Percentiles rank a stretch among this genome's conserved stretches.
Conservation (phyloP, 2,329 filamentous ascomycete genomes). For the Colletotrichum eremochloae region DNA sequence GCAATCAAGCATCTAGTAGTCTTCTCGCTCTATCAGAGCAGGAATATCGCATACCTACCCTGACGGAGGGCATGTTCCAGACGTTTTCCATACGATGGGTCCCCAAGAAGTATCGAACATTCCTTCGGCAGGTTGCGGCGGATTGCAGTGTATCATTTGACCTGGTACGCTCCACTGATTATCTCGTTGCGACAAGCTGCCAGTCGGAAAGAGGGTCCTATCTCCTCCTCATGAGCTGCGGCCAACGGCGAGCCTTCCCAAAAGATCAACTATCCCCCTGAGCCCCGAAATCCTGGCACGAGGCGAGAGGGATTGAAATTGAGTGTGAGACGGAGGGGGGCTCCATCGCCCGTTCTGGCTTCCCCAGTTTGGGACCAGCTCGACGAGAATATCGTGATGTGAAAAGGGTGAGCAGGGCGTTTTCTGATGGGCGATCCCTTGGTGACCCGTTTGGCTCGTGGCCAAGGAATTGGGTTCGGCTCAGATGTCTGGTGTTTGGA, state of each 20-base stretch:
- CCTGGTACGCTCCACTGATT: slow-evolving; percentile 34
- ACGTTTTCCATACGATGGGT: slow-evolving; percentile 36
- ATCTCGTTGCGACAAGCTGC: slow-evolving; percentile 32
- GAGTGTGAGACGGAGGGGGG: slow-evolving; percentile 9
- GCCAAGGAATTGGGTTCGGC: not conserved
- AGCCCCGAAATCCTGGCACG: slow-evolving; percentile 23
- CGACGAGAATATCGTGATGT: not conserved
- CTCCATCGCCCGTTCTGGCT: slow-evolving; percentile 31
- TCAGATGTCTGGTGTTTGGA: slow-evolving; percentile 12
- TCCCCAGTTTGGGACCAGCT: slow-evolving; percentile 31
- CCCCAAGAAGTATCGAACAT: slow-evolving; percentile 25
- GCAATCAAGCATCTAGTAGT: slow-evolving; percentile 3
- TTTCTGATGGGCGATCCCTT: slow-evolving; percentile 17
- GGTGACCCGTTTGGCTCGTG: slow-evolving; percentile 7
- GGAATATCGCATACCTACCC: slow-evolving; percentile 3
- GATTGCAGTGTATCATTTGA: slow-evolving; percentile 30
- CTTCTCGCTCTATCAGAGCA: not conserved
- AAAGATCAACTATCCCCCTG: slow-evolving; percentile 21
- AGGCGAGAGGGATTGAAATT: slow-evolving; percentile 24
- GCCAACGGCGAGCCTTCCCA: slow-evolving; percentile 39
- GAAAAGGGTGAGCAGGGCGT: slow-evolving; percentile 1
- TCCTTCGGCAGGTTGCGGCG: slow-evolving; percentile 28
- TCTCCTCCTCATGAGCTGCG: slow-evolving; percentile 9
- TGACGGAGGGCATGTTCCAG: slow-evolving; percentile 32
- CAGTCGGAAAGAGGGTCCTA: slow-evolving; percentile 9